Conservation (phyloP, 345 rosid species). For the Acer yangbiense region DNA sequence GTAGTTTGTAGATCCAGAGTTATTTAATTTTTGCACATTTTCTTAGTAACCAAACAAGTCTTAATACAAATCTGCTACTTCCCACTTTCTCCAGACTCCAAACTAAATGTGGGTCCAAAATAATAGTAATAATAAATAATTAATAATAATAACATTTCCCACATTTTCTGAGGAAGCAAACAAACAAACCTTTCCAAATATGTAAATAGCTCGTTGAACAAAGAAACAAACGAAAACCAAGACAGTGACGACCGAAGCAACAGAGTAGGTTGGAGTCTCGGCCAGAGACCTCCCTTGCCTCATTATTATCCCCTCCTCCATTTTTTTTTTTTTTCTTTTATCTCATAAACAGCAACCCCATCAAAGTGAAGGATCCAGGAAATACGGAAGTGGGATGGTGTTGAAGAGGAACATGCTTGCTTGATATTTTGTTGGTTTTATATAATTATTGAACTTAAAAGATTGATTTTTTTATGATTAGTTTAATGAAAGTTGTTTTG, state of each 20-base stretch:
- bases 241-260: slow-evolving; percentile 81
- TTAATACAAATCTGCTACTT: not conserved
- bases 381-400: slow-evolving; percentile 27
- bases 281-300: slow-evolving; percentile 77
- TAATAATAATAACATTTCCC: not conserved
- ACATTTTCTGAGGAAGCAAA: not conserved
- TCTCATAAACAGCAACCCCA: not conserved
- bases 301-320: slow-evolving; percentile 34
- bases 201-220: slow-evolving; percentile 78
- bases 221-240: slow-evolving; percentile 71
- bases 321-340: slow-evolving; percentile 29
- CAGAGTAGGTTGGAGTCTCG: slow-evolving; percentile 91
- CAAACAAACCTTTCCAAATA: slow-evolving; percentile 71
- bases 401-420: not conserved
- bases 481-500: slow-evolving; percentile 11
- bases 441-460: too few relatives aligned
- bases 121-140: not conserved
- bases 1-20: not conserved
- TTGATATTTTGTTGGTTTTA: not conserved
- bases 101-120: not conserved
- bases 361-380: slow-evolving; percentile 36
- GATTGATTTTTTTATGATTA: not conserved
- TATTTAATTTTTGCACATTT: slow-evolving; percentile 9
- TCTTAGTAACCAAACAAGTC: slow-evolving; percentile 21
- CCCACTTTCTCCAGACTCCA: not conserved